Evolutionary conservation across 2,329 filamentous ascomycete genomes (phyloP), one percentile per base, ranked within the genome.

Genomic region (Trichoderma pleuroti): DNA sequence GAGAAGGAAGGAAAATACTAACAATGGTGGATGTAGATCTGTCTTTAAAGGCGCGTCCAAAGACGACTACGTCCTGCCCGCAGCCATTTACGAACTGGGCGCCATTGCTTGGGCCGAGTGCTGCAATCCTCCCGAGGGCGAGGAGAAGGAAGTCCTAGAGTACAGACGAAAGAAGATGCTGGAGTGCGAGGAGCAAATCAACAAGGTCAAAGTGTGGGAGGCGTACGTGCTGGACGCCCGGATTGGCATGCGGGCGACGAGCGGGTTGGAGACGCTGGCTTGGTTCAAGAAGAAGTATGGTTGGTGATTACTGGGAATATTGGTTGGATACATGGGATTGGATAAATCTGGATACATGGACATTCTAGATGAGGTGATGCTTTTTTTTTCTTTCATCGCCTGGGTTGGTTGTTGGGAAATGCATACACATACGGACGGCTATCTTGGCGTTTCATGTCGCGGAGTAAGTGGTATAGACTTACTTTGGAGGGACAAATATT

Each of bases 1-100:
- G 5, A 5, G 12, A 28, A 12, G 2, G 34, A 10, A 18, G 9
- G 9, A 21, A 12, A 12, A 34, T 5, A 12, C 32, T 56, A 36
- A 57, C 28, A 28, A 36, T 18, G 5, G 14, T 16, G n/a, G 6
- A 42, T 24, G 0, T 57, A 89, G 88, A 61, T 74, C 80, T 1
- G 76, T 80, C 14, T 89, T 90, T 78, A 90, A 87, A 73, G 90
- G 90, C 2, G 76, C 83, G 0, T 84, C 86, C 2, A 89, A 86
- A 70, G 92, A 94, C 71, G 90, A 92, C 75, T 94, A 92, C 83
- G 84, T 89, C 11, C 83, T 87, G 8, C 93, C 95, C 0, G 88
- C 90, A 0, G 93, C 92, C 1, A 86, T 93, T 74, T 98, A 98
- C 80, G 96, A 99, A 81, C 88, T 96, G 83, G 94, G 90, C 0